A percentile compares a stretch with the other conserved stretches of the same genome.
Conservation (phyloP, 2,329 filamentous ascomycete genomes). For the Colletotrichum agaves region DNA sequence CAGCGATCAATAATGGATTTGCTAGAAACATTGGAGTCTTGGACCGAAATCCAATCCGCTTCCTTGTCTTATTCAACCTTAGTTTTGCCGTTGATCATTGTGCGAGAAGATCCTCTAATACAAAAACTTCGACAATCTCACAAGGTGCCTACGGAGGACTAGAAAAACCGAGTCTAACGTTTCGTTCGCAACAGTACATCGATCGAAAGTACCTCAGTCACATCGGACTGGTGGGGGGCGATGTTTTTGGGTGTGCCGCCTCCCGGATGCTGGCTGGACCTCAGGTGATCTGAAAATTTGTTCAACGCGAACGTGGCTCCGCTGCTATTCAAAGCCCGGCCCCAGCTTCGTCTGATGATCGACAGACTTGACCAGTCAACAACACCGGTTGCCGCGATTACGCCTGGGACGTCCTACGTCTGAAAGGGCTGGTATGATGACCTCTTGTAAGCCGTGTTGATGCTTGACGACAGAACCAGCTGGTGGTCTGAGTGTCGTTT, state of each 20-base stretch:
- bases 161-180: slow-evolving; percentile 5
- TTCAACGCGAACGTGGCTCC: slow-evolving; percentile 33
- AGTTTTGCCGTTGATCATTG: background rate
- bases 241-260: slow-evolving; percentile 27
- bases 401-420: slow-evolving; percentile 26
- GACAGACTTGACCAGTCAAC: slow-evolving; percentile 31
- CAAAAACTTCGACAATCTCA: background rate
- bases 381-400: slow-evolving; percentile 21
- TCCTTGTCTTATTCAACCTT: background rate
- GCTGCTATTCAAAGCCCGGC: slow-evolving; percentile 30
- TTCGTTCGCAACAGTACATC: slow-evolving; percentile 17
- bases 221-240: slow-evolving; percentile 9
- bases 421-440: slow-evolving; percentile 27
- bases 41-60: background rate
- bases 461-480: slow-evolving; percentile 11
- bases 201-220: slow-evolving; percentile 17
- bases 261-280: slow-evolving; percentile 31
- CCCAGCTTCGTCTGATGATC: slow-evolving; percentile 35
- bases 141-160: background rate
- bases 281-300: slow-evolving; percentile 37
- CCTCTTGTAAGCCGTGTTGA: slow-evolving; percentile 12
- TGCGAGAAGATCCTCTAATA: background rate
- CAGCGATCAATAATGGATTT: slow-evolving; percentile 12
- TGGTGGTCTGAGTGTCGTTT: slow-evolving; percentile 8
- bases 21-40: background rate